These are phyloP conservation scores for Clonostachys byssicola DNA, from an alignment of 2,329 filamentous ascomycete genomes.

Conservation along the genomic window DNA sequence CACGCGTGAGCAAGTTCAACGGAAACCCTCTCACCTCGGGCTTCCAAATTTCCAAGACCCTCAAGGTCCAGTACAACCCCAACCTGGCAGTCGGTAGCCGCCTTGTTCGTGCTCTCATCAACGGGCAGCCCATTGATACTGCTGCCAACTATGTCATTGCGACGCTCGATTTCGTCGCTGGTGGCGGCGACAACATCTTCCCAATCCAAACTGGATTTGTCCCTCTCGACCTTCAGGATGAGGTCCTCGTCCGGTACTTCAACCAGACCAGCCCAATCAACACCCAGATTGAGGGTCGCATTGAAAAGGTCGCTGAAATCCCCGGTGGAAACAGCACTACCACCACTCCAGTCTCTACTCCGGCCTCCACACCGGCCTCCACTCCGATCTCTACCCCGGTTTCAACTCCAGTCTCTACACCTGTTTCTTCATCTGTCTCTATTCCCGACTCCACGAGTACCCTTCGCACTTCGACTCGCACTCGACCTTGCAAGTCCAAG, in stretches of 20 bases:
- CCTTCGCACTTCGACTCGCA: too few species aligned
- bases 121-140: slow-evolving; percentile 39
- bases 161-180: slow-evolving; percentile 59
- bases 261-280: too few species aligned
- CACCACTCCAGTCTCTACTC: too few species aligned
- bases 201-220: slow-evolving; percentile 27
- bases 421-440: too few species aligned
- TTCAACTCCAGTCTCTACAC: too few species aligned
- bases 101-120: slow-evolving; percentile 48
- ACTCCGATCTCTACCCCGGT: too few species aligned
- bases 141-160: slow-evolving; percentile 48
- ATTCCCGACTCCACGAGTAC: too few species aligned
- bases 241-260: slow-evolving; percentile 44
- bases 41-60: slow-evolving; percentile 55
- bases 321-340: too few species aligned
- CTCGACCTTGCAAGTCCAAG: too few species aligned
- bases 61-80: slow-evolving; percentile 55
- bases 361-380: too few species aligned
- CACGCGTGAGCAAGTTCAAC: slow-evolving; percentile 50
- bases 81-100: slow-evolving; percentile 38
- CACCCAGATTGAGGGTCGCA: too few species aligned
- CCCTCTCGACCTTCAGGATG: slow-evolving; percentile 46
- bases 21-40: slow-evolving; percentile 48
- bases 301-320: too few species aligned
- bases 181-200: slow-evolving; percentile 60